Evolutionary conservation across 176 grass and related monocot genomes (phyloP).

Genomic region (Hordeum vulgare): DNA sequence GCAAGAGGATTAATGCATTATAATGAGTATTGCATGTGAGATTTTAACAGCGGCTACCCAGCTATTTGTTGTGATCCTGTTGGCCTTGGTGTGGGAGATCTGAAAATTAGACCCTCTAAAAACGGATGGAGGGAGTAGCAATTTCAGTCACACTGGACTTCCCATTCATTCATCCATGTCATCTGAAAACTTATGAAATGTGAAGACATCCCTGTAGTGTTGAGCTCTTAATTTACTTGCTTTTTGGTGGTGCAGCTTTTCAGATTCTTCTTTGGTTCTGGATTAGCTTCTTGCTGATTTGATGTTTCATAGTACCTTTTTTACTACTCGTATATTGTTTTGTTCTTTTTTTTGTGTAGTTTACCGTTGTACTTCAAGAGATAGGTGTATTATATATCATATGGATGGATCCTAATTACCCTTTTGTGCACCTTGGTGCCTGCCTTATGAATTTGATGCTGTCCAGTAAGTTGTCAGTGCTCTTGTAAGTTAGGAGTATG

Average conservation of each 20-base stretch:
- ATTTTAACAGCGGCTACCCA: too few relatives aligned
- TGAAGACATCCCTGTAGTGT: neutral
- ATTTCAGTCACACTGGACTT: neutral
- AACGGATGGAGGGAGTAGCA: neutral
- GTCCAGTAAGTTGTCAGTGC: neutral
- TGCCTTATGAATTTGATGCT: neutral
- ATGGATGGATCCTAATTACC: neutral
- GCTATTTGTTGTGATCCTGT: too few relatives aligned
- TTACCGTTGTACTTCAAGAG: neutral
- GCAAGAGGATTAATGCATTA: too few relatives aligned
- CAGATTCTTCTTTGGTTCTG: neutral
- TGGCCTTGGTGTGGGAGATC: too few relatives aligned
- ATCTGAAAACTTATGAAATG: neutral
- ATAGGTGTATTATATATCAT: neutral
- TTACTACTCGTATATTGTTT: neutral
- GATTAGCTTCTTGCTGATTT: neutral
- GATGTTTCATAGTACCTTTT: neutral
- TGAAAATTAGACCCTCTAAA: too few relatives aligned
- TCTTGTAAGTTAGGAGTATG: neutral
- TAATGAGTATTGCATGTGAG: too few relatives aligned
- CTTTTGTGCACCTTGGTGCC: slow-evolving; percentile 5
- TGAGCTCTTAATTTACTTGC: neutral
- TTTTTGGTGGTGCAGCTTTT: neutral
- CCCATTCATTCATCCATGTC: neutral
- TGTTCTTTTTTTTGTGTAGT: neutral